A percentile compares a stretch with the other conserved stretches of the same genome.
Conservation (phyloP, 139 green algal species). For the Dunaliella primolecta region DNA sequence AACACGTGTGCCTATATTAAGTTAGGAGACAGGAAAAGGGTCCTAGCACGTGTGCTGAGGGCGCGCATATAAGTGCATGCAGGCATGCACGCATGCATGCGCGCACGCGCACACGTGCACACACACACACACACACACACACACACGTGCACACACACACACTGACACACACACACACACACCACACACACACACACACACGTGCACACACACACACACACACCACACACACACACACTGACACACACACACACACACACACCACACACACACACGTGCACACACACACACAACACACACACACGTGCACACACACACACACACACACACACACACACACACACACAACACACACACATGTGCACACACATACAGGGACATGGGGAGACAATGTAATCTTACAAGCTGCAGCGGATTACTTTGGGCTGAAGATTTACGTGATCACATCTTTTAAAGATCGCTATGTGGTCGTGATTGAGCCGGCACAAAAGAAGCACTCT, state of each 20-base stretch:
- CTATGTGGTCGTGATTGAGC: constrained; percentile 64
- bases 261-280: constrained; percentile 26
- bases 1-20: too few species aligned
- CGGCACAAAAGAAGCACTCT: constrained; percentile 13
- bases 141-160: not conserved
- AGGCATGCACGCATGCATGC: too few species aligned
- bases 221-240: too few species aligned
- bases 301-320: not conserved
- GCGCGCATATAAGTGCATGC: too few species aligned
- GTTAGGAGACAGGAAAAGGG: too few species aligned
- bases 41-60: too few species aligned
- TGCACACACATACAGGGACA: constrained; percentile 33
- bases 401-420: constrained; percentile 45
- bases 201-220: not conserved
- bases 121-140: not conserved
- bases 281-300: constrained; percentile 13
- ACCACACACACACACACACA: not conserved
- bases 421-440: constrained; percentile 56
- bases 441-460: constrained; percentile 59
- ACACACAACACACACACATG: constrained; percentile 8
- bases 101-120: too few species aligned
- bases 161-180: not conserved
- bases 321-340: not conserved
- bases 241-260: not conserved
- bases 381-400: constrained; percentile 88